Percentiles rank a stretch among this genome's conserved stretches.
These are phyloP conservation scores for Pezicula carpinea DNA, from an alignment of 2,329 filamentous ascomycete species.

Conservation along the genomic window DNA sequence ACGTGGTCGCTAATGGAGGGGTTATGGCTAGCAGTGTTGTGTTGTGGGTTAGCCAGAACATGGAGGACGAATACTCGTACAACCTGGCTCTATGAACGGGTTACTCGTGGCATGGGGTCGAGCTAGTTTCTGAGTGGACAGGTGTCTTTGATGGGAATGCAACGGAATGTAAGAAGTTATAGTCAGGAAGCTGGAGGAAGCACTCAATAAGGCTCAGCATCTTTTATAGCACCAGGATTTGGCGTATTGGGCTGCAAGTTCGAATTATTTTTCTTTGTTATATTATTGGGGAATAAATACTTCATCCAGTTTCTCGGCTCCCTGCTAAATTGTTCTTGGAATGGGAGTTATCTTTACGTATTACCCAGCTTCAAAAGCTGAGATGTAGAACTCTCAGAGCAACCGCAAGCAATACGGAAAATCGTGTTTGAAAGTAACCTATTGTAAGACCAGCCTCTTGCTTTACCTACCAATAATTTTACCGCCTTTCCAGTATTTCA, in stretches of 20 bases:
- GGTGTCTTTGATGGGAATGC: conserved; percentile 1
- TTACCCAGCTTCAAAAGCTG: too few species aligned
- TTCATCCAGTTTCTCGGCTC: background rate
- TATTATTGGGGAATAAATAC: background rate
- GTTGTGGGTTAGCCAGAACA: conserved; percentile 66
- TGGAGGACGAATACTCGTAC: conserved; percentile 69
- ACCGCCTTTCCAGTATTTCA: too few species aligned
- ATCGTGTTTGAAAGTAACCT: too few species aligned
- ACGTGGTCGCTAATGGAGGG: conserved; percentile 59
- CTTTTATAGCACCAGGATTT: conserved; percentile 6
- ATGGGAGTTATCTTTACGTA: background rate
- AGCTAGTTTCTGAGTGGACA: background rate
- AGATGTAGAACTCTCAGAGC: too few species aligned
- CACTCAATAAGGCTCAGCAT: background rate
- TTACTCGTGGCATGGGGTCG: background rate
- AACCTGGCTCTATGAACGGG: conserved; percentile 51
- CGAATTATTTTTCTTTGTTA: background rate
- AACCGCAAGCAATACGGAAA: too few species aligned
- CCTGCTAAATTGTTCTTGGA: background rate
- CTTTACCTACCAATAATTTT: too few species aligned
- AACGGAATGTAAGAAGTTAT: background rate
- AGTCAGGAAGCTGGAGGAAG: background rate
- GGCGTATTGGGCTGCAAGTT: background rate
- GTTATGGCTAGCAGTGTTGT: conserved; percentile 59
- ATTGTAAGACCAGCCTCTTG: too few species aligned